Evolutionary conservation across 2,329 filamentous ascomycete species (phyloP).

Genomic region (Pseudogymnoascus sp.): DNA sequence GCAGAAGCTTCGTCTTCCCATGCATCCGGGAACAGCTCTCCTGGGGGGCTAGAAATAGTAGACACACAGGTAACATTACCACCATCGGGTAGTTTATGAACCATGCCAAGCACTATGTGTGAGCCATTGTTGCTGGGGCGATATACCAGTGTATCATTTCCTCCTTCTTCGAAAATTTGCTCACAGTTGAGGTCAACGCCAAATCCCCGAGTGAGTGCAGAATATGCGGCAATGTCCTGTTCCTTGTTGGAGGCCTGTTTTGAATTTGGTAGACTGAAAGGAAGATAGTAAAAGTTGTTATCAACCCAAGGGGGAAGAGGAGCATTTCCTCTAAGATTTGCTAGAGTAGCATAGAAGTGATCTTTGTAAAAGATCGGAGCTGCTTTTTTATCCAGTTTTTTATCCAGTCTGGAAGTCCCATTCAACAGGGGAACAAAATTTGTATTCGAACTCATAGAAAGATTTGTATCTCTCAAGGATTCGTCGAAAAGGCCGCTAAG

Average conservation of each 20-base stretch:
- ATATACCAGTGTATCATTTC: neutral
- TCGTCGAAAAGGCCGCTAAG: slow-evolving; percentile 45
- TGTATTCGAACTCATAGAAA: neutral
- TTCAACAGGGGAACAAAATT: too few relatives aligned
- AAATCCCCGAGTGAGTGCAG: slow-evolving; percentile 28
- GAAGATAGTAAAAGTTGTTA: slow-evolving; percentile 38
- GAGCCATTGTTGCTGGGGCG: slow-evolving; percentile 1
- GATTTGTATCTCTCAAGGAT: slow-evolving; percentile 1
- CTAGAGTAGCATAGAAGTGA: slow-evolving; percentile 35
- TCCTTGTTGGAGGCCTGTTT: neutral
- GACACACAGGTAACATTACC: slow-evolving; percentile 9
- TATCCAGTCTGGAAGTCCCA: too few relatives aligned
- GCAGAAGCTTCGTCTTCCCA: too few relatives aligned
- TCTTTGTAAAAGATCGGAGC: too few relatives aligned
- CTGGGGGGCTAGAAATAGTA: too few relatives aligned
- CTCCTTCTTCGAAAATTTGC: slow-evolving; percentile 15
- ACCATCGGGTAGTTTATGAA: neutral
- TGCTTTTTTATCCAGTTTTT: too few relatives aligned
- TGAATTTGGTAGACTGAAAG: slow-evolving; percentile 26
- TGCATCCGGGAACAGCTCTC: too few relatives aligned
- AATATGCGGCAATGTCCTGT: slow-evolving; percentile 14
- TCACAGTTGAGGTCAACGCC: slow-evolving; percentile 30
- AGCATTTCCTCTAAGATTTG: slow-evolving; percentile 38
- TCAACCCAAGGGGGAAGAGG: slow-evolving; percentile 43
- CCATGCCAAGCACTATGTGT: slow-evolving; percentile 10